Evolutionary conservation across 306 rosid species (phyloP).

Genomic region (Rosa rugosa): DNA sequence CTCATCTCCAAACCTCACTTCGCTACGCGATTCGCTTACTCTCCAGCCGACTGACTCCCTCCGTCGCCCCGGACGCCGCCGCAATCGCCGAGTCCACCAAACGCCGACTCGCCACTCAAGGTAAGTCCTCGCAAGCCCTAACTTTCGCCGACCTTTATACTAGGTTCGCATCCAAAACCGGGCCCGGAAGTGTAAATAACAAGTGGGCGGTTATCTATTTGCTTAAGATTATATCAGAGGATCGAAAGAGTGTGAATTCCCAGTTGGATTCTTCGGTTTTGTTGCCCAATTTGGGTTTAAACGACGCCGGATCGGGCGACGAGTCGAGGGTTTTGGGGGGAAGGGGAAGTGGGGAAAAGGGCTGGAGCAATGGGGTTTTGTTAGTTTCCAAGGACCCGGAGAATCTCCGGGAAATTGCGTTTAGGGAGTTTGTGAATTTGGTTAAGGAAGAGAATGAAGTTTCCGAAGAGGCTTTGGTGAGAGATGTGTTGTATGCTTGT

Average conservation of each 20-base stretch:
- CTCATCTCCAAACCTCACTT: constrained; percentile 54
- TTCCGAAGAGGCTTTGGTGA: constrained; percentile 73
- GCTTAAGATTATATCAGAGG: constrained; percentile 71
- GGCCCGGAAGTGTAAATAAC: constrained; percentile 72
- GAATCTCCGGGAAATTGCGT: constrained; percentile 73
- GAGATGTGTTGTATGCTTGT: constrained; percentile 87
- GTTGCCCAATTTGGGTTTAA: constrained; percentile 54
- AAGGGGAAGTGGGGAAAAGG: constrained; percentile 33
- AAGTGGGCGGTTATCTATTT: constrained; percentile 89
- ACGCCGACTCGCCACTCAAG: constrained; percentile 85
- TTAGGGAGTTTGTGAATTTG: constrained; percentile 62
- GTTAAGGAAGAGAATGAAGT: constrained; percentile 78
- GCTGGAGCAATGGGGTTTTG: constrained; percentile 69
- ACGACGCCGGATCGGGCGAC: constrained; percentile 35
- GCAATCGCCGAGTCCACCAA: constrained; percentile 89
- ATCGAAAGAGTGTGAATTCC: constrained; percentile 39
- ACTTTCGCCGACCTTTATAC: constrained; percentile 81
- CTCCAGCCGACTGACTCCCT: constrained; percentile 72
- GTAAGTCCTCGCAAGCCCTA: constrained; percentile 88
- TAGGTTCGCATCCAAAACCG: constrained; percentile 65
- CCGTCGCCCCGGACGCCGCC: constrained; percentile 80
- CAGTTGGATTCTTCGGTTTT: constrained; percentile 52
- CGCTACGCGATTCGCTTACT: constrained; percentile 87
- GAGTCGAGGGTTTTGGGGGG: constrained; percentile 34
- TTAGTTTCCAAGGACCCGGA: constrained; percentile 66